Base-by-base conservation (phyloP, 805 yeast species). In the Wickerhamomyces queroliae region DNA sequence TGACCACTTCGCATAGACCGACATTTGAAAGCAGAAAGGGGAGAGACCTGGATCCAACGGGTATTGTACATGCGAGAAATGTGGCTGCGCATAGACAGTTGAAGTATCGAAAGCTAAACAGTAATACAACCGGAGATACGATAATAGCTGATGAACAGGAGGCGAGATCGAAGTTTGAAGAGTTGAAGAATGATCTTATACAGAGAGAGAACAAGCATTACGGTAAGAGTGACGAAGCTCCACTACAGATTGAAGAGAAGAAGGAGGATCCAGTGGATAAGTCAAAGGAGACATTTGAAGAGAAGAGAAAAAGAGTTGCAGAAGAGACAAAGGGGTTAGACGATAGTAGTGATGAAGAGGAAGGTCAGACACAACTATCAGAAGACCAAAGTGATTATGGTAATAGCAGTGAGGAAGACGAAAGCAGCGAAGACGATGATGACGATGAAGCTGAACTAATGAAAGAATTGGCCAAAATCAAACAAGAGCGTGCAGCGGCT, bases 1-100 rank as follows among this genome's bases (percentile, higher is more conserved):
- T 80, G 87, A 77, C 86, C 0, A 76, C 85, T 4, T 83, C 84
- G 9, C 84, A 78, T 51, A 70, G 83, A 53, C 85, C 86, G 0
- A 80, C 84, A 7, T 69, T 80, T 45, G 86, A 80, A 46, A 83
- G 83, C 16, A 69, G 76, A 49, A 80, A 80, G 38, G 76, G 74
- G 1, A 63, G 68, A 36, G 63, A 63, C 40, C 49, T 58, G 42
- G 56, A 64, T 8, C 58, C 61, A 5, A 74, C 81, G 0, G 49
- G 70, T 3, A 76, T 73, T 9, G 62, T 64, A 20, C 84, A 79
- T 49, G 65, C 78, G 10, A 62, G 82, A 35, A 61, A 70, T 33
- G 60, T 74, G 10, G 79, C 83, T 0, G 77, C 76, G 1, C 82
- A 80, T 41, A 66, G 64, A 25, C 66, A 66, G 55, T 52, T 80